A percentile compares a stretch with the other conserved stretches of the same genome.
Conservation (phyloP, 2,329 filamentous ascomycete genomes). For the Xylaria sp. region DNA sequence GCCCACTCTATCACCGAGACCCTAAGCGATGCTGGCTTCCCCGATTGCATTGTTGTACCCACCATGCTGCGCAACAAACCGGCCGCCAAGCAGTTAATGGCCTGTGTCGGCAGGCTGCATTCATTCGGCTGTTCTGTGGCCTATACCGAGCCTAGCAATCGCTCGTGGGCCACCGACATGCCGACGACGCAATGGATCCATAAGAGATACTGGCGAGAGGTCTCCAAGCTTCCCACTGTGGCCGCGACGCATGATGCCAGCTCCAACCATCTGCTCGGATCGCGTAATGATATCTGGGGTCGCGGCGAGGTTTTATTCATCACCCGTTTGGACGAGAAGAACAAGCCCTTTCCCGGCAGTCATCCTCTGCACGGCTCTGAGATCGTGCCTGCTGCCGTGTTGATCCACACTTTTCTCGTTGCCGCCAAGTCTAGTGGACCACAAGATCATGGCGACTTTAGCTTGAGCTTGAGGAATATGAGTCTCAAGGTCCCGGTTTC, state of each 20-base stretch:
- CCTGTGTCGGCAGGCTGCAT: background rate
- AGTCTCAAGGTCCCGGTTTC: background rate
- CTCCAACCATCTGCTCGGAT: slow-evolving; percentile 44
- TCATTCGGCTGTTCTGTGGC: slow-evolving; percentile 8
- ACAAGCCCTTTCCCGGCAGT: slow-evolving; percentile 47
- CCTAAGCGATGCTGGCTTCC: slow-evolving; percentile 38
- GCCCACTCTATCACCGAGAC: slow-evolving; percentile 50
- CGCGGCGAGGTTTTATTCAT: slow-evolving; percentile 41
- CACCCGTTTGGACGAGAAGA: slow-evolving; percentile 44
- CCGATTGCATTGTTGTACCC: slow-evolving; percentile 39
- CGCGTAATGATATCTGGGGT: slow-evolving; percentile 38
- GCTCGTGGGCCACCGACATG: slow-evolving; percentile 1
- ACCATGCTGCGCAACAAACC: slow-evolving; percentile 41
- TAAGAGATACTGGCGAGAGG: slow-evolving; percentile 38
- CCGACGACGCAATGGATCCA: slow-evolving; percentile 22
- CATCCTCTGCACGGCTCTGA: slow-evolving; percentile 50
- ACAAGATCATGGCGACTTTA: too few species aligned
- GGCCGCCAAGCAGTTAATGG: slow-evolving; percentile 11
- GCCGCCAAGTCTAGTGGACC: background rate
- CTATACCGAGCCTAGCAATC: slow-evolving; percentile 7
- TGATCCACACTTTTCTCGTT: slow-evolving; percentile 43
- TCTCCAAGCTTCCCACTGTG: slow-evolving; percentile 21
- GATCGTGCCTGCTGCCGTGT: slow-evolving; percentile 50
- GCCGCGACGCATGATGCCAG: slow-evolving; percentile 40
- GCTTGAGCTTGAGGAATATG: background rate